Evolutionary conservation across 2,329 filamentous ascomycete species (phyloP), one percentile per base, ranked within the genome.

Genomic region (Tolypocladium paradoxum): DNA sequence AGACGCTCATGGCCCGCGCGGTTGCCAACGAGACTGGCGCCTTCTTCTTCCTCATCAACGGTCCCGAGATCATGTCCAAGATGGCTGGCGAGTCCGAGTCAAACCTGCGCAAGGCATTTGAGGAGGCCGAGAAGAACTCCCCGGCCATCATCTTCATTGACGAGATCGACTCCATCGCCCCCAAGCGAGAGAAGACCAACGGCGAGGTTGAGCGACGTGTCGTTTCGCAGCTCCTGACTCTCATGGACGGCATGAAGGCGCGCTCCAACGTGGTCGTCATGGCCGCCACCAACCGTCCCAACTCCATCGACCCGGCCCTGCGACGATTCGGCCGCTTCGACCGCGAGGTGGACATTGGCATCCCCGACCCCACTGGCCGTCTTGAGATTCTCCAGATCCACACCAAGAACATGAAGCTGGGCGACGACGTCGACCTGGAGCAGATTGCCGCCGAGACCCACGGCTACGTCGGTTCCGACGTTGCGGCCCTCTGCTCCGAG

Each of bases 401-500:
- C 82, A 99, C 93, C 73, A 99, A 99, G 87, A 99, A 99, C 83
- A 99, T 99, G 93, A 99, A 99, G 81, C 83, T 99, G 57, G 90
- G 75, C 55, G 93, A 97, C 54, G 93, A 97, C 64, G 93, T 99
- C 57, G 93, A 99, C 66, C 83, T 99, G 46, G 92, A 96, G 78
- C 86, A 90, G 66, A 96, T 99, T 66, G 93, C 93, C 52, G 84
- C 93, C 33, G 93, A 99, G 78, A 99, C 93, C 48, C 93, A 99
- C 77, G 93, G 93, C 76, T 99, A 97, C 65, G 93, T 99, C 61
- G 93, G 93, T 78, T 97, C 93, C 34, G 93, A 99, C 85, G 79
- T 99, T 71, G 93, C 93, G 55, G 95, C 93, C 33, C 89, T 99
- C 56, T 99, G 93, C 77, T 99, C 93, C 7, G 93, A 99, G 75